Base-by-base conservation (phyloP, 352 stramenopile genomes). In the Globisporangium irregulare region DNA sequence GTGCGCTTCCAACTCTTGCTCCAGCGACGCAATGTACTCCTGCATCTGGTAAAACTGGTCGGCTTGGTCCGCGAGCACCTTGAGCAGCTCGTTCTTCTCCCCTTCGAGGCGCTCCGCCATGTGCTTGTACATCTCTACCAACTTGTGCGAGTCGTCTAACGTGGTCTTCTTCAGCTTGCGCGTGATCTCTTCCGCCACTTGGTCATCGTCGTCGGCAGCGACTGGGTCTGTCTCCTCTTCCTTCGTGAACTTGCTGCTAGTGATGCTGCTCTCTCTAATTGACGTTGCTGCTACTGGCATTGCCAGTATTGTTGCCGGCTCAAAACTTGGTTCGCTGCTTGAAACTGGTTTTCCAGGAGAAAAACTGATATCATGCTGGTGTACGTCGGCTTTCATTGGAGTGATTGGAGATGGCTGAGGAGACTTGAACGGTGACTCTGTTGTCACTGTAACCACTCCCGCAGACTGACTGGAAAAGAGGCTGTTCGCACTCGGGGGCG, bases 81-180 rank as follows among this genome's bases (percentile, higher is more conserved):
- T 80, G 6, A 94, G 73, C 60, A 94, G 65, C 51, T 91, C 84
- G 62, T 80, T 79, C 67, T 94, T 94, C 63, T 94, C 87, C 9
- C 70, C 73, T 55, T 94, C 77, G n/a, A 94, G 62, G 14, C 87
- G 80, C 50, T 87, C 70, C 15, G 82, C 78, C 85, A 93, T 94
- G 65, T 90, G 80, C 67, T 93, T 92, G 79, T 93, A 94, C 84
- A 92, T 89, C 68, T 88, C 80, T 20, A 79, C 86, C n/a, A 94
- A 66, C 53, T 81, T 87, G 9, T 80, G 69, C 24, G 79, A 85
- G 64, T 91, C 82, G 38, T 89, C 83, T 15, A 86, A 55, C 15
- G 79, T 84, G 14, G 80, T 84, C 7, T 81, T 56, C 14, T 70
- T 66, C 18, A 66, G 66, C 18, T 53, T 51, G 10, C 25, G 58